phyloP scores from a whole-genome alignment of 2,329 filamentous ascomycete genomes.

The Ophiostoma sp. region DNA sequence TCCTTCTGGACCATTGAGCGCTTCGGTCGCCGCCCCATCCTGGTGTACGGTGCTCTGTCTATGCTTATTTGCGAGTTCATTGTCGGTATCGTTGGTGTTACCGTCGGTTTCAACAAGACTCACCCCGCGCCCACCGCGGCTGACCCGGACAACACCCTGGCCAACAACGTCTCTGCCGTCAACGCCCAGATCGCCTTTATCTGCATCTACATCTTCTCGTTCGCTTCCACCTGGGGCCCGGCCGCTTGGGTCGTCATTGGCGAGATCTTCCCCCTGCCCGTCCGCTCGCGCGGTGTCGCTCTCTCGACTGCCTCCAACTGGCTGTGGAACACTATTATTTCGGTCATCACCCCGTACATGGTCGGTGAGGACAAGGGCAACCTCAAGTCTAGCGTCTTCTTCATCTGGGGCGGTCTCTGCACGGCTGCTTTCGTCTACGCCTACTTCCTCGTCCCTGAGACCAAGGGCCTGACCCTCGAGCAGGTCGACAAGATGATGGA shows the following conservation, averaged over 20 bases:
- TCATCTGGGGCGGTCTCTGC: conserved; percentile 72
- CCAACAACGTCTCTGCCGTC: conserved; percentile 58
- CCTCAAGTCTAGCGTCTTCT: conserved; percentile 70
- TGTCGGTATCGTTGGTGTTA: conserved; percentile 73
- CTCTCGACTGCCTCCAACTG: conserved; percentile 88
- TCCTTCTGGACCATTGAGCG: conserved; percentile 86
- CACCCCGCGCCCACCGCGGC: conserved; percentile 44
- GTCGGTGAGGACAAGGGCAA: conserved; percentile 56
- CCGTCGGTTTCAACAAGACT: conserved; percentile 55
- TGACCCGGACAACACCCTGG: conserved; percentile 42
- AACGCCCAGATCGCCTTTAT: conserved; percentile 82
- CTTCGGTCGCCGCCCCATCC: conserved; percentile 76
- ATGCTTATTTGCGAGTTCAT: conserved; percentile 89
- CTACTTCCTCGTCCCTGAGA: conserved; percentile 74
- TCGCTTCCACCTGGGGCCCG: conserved; percentile 85
- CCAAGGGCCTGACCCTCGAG: conserved; percentile 74
- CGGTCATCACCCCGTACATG: conserved; percentile 59
- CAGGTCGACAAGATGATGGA: conserved; percentile 88
- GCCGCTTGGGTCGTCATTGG: conserved; percentile 80
- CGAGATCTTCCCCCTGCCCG: conserved; percentile 86
- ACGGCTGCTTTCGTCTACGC: conserved; percentile 60
- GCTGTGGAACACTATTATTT: conserved; percentile 73
- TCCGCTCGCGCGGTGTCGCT: conserved; percentile 83
- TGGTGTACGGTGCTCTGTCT: conserved; percentile 74
- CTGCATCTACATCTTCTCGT: conserved; percentile 90